Percentiles rank a stretch among this genome's conserved stretches.
phyloP scores from a whole-genome alignment of 768 basidiomycete species.

The Chalciporus sphaerocephalus region DNA sequence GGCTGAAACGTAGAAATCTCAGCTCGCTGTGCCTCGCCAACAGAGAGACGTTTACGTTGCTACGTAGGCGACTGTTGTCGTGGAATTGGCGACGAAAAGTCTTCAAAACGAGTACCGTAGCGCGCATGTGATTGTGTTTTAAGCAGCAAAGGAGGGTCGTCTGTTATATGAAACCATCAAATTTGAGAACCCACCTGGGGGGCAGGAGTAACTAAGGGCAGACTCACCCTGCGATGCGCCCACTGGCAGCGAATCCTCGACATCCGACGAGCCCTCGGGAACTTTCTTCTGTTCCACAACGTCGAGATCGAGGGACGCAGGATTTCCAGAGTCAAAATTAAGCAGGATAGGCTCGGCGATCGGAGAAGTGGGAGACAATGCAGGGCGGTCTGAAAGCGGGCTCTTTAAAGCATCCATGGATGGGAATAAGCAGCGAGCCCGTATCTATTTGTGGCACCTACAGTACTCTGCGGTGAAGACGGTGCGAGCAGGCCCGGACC shows the following conservation, averaged over 20 bases:
- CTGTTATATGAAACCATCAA: background rate
- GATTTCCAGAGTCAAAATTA: background rate
- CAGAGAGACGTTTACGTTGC: too few relatives aligned
- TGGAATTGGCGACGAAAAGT: background rate
- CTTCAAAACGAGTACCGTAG: background rate
- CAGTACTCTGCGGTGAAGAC: too few relatives aligned
- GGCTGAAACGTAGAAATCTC: too few relatives aligned
- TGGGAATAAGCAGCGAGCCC: background rate
- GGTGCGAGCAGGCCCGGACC: background rate
- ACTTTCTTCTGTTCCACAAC: background rate
- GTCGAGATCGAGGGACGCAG: background rate
- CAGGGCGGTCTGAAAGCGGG: background rate
- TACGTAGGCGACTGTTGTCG: too few relatives aligned
- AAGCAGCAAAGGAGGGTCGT: background rate
- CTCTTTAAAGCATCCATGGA: background rate
- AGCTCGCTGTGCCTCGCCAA: too few relatives aligned
- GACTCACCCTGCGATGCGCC: background rate
- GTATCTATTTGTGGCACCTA: background rate
- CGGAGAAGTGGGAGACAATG: background rate
- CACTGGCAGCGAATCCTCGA: too few relatives aligned
- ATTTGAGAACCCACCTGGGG: background rate
- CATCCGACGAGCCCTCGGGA: background rate
- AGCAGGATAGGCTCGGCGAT: background rate
- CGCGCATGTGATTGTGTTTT: background rate
- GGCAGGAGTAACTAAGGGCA: background rate